A percentile compares a stretch with the other conserved stretches of the same genome.
phyloP scores from a whole-genome alignment of 2,329 filamentous ascomycete species.

The Daldinia eschscholtzii region DNA sequence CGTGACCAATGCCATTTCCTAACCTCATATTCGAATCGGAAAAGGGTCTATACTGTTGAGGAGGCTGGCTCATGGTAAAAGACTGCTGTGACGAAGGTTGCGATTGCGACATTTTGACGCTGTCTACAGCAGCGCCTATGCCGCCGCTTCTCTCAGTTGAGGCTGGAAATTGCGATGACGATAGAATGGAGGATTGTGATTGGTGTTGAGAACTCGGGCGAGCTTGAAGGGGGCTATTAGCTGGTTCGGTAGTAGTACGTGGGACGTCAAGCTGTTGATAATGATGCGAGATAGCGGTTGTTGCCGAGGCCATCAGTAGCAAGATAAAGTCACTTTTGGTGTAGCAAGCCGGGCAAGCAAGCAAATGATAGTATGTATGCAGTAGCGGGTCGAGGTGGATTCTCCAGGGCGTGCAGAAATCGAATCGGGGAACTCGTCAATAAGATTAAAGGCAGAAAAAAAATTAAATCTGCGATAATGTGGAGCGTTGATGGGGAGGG shows the following conservation, averaged over 20 bases:
- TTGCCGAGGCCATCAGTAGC: conserved; percentile 55
- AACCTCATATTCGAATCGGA: conserved; percentile 55
- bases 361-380: neutral
- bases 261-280: conserved; percentile 31
- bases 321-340: neutral
- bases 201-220: conserved; percentile 30
- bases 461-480: conserved; percentile 15
- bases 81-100: conserved; percentile 67
- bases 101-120: conserved; percentile 62
- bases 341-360: neutral
- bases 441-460: conserved; percentile 21
- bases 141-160: conserved; percentile 41
- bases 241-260: conserved; percentile 11
- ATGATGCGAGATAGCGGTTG: conserved; percentile 52
- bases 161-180: conserved; percentile 20
- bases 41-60: conserved; percentile 59
- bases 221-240: conserved; percentile 32
- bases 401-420: conserved; percentile 16
- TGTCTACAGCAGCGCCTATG: conserved; percentile 45
- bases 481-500: conserved; percentile 1
- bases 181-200: conserved; percentile 26
- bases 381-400: conserved; percentile 39
- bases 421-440: conserved; percentile 21
- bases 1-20: conserved; percentile 48
- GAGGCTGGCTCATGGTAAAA: conserved; percentile 67